These are phyloP conservation scores for Penstemon barbatus DNA, from an alignment of 257 asterid genomes.

Conservation along the genomic window DNA sequence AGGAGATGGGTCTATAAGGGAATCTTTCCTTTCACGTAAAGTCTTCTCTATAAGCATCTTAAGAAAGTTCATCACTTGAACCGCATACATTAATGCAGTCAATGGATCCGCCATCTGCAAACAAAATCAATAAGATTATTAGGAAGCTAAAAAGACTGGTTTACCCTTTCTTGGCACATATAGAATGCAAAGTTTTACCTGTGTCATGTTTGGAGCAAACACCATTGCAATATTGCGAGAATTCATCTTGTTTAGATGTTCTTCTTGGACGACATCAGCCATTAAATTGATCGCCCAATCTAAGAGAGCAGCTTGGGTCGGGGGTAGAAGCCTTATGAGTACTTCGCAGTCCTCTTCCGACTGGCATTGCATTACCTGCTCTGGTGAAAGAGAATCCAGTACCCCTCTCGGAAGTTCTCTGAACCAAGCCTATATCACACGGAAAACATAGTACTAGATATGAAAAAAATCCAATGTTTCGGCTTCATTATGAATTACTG, in stretches of 20 bases:
- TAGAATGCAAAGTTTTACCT: constrained; percentile 42
- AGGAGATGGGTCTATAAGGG: constrained; percentile 47
- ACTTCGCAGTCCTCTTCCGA: constrained; percentile 74
- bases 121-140: constrained; percentile 5
- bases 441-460: no score
- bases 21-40: constrained; percentile 64
- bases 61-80: constrained; percentile 92
- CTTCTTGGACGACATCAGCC: constrained; percentile 93
- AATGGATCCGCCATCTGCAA: constrained; percentile 87
- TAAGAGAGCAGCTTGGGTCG: constrained; percentile 79
- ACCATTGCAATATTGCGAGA: constrained; percentile 95
- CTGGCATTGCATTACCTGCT: constrained; percentile 93
- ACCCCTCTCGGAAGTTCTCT: constrained; percentile 97
- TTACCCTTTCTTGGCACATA: background rate
- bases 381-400: constrained; percentile 80
- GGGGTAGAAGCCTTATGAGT: constrained; percentile 79
- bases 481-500: background rate
- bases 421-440: constrained; percentile 80
- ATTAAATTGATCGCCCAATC: constrained; percentile 93
- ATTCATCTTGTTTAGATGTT: constrained; percentile 86
- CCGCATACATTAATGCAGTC: constrained; percentile 91
- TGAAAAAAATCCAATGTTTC: background rate
- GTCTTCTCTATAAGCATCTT: constrained; percentile 83
- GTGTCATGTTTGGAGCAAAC: constrained; percentile 99
- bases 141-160: background rate